Evolutionary conservation across 768 basidiomycete genomes (phyloP).

Genomic region (Mycena indigotica): DNA sequence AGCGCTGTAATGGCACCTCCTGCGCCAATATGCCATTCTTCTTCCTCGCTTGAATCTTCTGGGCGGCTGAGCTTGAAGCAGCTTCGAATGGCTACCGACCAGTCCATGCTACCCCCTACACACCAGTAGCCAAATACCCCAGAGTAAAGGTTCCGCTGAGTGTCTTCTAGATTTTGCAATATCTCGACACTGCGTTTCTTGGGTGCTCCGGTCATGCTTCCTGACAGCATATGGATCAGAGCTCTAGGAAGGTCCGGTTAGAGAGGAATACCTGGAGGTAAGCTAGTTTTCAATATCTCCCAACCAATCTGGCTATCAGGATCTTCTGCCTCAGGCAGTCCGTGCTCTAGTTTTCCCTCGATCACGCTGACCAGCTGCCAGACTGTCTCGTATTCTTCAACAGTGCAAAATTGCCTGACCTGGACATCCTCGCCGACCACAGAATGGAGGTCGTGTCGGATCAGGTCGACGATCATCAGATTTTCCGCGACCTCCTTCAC

Average conservation of each 20-base stretch:
- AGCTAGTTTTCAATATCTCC: slow-evolving; percentile 74
- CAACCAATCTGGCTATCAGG: slow-evolving; percentile 64
- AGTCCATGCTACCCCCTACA: slow-evolving; percentile 85
- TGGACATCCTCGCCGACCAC: slow-evolving; percentile 80
- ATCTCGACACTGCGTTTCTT: slow-evolving; percentile 94
- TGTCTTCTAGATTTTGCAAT: slow-evolving; percentile 74
- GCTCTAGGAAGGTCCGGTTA: background rate
- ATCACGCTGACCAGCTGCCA: slow-evolving; percentile 97
- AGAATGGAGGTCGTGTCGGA: slow-evolving; percentile 87
- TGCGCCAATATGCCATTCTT: slow-evolving; percentile 82
- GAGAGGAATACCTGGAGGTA: slow-evolving; percentile 74
- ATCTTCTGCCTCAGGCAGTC: slow-evolving; percentile 31
- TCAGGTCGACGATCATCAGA: slow-evolving; percentile 97
- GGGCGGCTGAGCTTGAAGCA: slow-evolving; percentile 73
- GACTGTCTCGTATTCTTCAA: slow-evolving; percentile 93
- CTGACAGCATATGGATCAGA: slow-evolving; percentile 39
- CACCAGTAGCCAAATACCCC: slow-evolving; percentile 94
- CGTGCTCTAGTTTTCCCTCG: slow-evolving; percentile 58
- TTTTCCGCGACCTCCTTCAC: slow-evolving; percentile 95
- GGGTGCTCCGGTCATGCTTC: slow-evolving; percentile 97
- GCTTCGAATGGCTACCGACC: slow-evolving; percentile 92
- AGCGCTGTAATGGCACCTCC: slow-evolving; percentile 97
- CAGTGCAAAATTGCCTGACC: slow-evolving; percentile 81
- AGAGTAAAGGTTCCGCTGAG: slow-evolving; percentile 80
- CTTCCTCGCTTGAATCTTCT: slow-evolving; percentile 28